Conservation (phyloP, 495 filamentous ascomycete species). For the Glonium stellatum region DNA sequence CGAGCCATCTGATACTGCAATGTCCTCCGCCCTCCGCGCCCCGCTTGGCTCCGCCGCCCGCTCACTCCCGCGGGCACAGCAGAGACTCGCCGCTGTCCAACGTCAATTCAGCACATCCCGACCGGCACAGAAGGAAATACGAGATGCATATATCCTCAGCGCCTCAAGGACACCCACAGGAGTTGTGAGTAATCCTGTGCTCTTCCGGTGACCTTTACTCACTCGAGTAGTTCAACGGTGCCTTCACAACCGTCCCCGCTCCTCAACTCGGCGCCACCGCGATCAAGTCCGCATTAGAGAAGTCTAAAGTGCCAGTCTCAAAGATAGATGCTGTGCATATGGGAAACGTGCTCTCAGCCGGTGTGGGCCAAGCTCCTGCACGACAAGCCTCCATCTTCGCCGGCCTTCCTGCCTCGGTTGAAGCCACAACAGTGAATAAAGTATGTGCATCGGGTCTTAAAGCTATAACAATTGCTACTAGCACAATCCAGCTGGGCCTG, state of each 20-base stretch:
- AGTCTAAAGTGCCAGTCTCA: conserved; percentile 67
- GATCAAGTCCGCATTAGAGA: conserved; percentile 80
- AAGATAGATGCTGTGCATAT: conserved; percentile 89
- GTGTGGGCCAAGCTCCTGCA: conserved; percentile 81
- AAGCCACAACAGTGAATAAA: conserved; percentile 92
- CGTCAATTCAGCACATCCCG: conserved; percentile 23
- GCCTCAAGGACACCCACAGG: conserved; percentile 81
- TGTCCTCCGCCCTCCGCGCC: conserved; percentile 10
- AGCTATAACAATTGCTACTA: conserved; percentile 80
- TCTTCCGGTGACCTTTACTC: conserved; percentile 1
- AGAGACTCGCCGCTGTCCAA: conserved; percentile 22
- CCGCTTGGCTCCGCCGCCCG: conserved; percentile 7
- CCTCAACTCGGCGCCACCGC: conserved; percentile 78
- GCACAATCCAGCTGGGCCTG: conserved; percentile 86
- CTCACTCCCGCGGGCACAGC: conserved; percentile 19
- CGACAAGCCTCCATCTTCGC: conserved; percentile 85
- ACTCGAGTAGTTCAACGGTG: conserved; percentile 75
- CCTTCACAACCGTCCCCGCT: conserved; percentile 72
- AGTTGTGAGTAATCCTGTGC: conserved; percentile 51
- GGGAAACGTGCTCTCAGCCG: conserved; percentile 88
- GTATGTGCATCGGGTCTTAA: conserved; percentile 95
- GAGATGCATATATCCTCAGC: conserved; percentile 85
- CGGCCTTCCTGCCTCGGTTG: conserved; percentile 68
- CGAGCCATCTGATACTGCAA: not conserved
- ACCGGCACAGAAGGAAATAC: conserved; percentile 52